Base-by-base conservation (phyloP, 805 yeast genomes). In the Cyberlindnera mycetangii region DNA sequence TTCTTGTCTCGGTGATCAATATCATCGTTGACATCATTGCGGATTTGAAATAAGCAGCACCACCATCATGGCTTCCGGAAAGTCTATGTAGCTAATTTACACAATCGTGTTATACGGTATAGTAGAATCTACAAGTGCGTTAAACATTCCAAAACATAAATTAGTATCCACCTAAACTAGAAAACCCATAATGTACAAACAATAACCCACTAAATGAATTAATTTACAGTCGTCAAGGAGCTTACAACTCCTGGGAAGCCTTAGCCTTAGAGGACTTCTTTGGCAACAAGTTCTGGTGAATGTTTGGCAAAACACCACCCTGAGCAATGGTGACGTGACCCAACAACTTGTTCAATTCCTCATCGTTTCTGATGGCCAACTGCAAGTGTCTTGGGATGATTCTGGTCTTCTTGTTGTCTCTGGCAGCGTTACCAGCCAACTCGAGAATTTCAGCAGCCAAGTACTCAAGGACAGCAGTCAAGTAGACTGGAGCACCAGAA, bases 241-340 rank as follows among this genome's bases (percentile, higher is more conserved):
- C 52, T 54, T 53, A 79, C 71, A 79, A 77, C 71, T 79, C 84
- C 70, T 79, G 84, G 63, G 83, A 78, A 65, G 81, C 81, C 67
- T 77, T 77, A 51, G 75, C 71, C 66, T 78, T 78, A 42, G 76
- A 70, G 41, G 61, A 50, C 76, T 83, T 83, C 77, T 84, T 79
- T 71, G 93, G 92, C 67, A 92, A 83, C 71, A 92, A 84, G 77
- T 85, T 83, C 75, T 83, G 89, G 77, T 89, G 96, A 69, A 90
- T 88, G 85, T 89, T 89, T 78, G 98, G 98, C 73, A 92, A 82
- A 61, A 92, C 98, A 88, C 97, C 97, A 85, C 97, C 98, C 77
- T 90, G 96, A 61, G 97, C 97, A 64, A 90, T 92, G 55, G 97
- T 90, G 56, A 92, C 99, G 70, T 89, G 89, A 54, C 84, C 82